A percentile compares a stretch with the other conserved stretches of the same genome.
These are phyloP conservation scores for Arctostaphylos glauca DNA, from an alignment of 148 eudicot species.

Conservation along the genomic window DNA sequence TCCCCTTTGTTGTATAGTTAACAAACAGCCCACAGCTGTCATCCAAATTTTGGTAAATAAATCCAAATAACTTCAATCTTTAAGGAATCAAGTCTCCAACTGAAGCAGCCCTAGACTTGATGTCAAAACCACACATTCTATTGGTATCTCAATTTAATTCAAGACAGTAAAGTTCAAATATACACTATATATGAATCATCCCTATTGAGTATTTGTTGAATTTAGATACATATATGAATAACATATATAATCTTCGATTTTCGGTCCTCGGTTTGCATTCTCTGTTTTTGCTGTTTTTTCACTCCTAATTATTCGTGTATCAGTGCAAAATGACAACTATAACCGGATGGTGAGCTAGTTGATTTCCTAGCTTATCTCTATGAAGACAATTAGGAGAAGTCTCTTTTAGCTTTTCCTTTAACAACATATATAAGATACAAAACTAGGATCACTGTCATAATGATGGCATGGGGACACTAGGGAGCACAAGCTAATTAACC, in stretches of 20 bases:
- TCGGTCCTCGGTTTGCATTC: neutral
- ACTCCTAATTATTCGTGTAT: neutral
- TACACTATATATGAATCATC: too few species aligned
- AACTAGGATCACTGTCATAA: neutral
- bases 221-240: neutral
- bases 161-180: too few species aligned
- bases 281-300: neutral
- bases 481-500: neutral
- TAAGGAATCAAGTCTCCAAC: too few species aligned
- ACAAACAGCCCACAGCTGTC: too few species aligned
- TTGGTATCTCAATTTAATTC: too few species aligned
- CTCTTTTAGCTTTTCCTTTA: neutral
- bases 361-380: neutral
- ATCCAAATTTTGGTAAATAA: too few species aligned
- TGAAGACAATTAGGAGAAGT: neutral
- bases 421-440: neutral
- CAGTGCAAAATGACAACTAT: neutral
- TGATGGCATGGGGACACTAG: neutral
- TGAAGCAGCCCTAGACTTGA: too few species aligned
- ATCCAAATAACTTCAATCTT: too few species aligned
- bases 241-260: neutral
- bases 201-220: neutral
- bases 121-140: too few species aligned
- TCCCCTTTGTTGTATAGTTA: too few species aligned
- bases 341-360: neutral